Conservation (phyloP, 768 basidiomycete genomes). For the Collybiopsis confluens region DNA sequence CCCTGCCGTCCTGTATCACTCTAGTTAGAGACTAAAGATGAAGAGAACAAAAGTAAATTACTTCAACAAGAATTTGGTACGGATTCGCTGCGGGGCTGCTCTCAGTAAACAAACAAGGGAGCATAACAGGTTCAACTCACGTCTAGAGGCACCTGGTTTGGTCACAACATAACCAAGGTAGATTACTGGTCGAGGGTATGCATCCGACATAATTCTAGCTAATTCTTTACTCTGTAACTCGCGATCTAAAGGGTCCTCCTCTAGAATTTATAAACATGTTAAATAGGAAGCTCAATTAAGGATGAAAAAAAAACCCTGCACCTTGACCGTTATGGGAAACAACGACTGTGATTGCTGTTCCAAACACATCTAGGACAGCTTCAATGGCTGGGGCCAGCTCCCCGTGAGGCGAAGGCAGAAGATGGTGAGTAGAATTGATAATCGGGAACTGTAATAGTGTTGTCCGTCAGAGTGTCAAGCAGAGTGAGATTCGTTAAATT, state of each 20-base stretch:
- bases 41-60: background rate
- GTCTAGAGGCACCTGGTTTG: slow-evolving; percentile 55
- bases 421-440: slow-evolving; percentile 78
- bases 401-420: slow-evolving; percentile 80
- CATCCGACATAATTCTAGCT: slow-evolving; percentile 70
- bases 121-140: too few relatives aligned
- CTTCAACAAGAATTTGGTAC: slow-evolving; percentile 66
- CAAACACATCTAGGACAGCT: slow-evolving; percentile 76
- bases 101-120: too few relatives aligned
- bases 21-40: background rate
- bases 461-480: background rate
- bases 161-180: slow-evolving; percentile 84
- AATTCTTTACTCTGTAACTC: slow-evolving; percentile 81
- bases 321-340: slow-evolving; percentile 93
- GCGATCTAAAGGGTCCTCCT: slow-evolving; percentile 86
- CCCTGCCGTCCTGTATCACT: slow-evolving; percentile 48
- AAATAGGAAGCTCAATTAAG: background rate
- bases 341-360: slow-evolving; percentile 75
- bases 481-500: too few relatives aligned
- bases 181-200: slow-evolving; percentile 69
- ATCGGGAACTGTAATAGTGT: slow-evolving; percentile 69
- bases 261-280: slow-evolving; percentile 30
- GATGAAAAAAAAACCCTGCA: slow-evolving; percentile 22
- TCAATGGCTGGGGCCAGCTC: slow-evolving; percentile 90
- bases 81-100: slow-evolving; percentile 53